Conservation (phyloP, 75 land plant species). For the Cupressus sempervirens region DNA sequence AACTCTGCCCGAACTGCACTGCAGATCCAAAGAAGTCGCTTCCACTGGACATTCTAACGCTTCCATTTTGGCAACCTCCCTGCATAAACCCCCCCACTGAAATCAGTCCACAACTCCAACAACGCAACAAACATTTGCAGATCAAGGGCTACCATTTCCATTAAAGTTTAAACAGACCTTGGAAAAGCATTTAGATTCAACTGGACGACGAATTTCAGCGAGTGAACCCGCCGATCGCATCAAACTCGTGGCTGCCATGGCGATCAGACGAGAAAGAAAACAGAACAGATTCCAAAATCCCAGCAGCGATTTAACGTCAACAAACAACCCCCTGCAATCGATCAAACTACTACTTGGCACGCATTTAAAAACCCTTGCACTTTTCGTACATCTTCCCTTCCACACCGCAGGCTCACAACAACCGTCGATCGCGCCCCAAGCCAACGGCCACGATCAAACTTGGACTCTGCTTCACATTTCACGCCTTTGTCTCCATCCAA, state of each 20-base stretch:
- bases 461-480: not conserved
- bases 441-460: not conserved
- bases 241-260: not conserved
- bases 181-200: not conserved
- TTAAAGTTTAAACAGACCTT: not conserved
- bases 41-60: not conserved
- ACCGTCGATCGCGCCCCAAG: not conserved
- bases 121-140: not conserved
- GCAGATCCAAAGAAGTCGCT: not conserved
- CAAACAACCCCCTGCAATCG: not conserved
- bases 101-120: not conserved
- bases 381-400: not conserved
- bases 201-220: not conserved
- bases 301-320: not conserved
- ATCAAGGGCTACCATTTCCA: no score
- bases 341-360: not conserved
- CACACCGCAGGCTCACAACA: not conserved
- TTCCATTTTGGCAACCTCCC: not conserved
- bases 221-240: slow-evolving; percentile 13
- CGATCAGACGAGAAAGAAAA: not conserved
- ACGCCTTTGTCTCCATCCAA: not conserved
- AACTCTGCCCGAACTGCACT: not conserved
- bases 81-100: not conserved
- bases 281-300: not conserved
- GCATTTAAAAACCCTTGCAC: not conserved